Evolutionary conservation across 495 filamentous ascomycete genomes (phyloP).

Genomic region (Recurvomyces mirabilis): DNA sequence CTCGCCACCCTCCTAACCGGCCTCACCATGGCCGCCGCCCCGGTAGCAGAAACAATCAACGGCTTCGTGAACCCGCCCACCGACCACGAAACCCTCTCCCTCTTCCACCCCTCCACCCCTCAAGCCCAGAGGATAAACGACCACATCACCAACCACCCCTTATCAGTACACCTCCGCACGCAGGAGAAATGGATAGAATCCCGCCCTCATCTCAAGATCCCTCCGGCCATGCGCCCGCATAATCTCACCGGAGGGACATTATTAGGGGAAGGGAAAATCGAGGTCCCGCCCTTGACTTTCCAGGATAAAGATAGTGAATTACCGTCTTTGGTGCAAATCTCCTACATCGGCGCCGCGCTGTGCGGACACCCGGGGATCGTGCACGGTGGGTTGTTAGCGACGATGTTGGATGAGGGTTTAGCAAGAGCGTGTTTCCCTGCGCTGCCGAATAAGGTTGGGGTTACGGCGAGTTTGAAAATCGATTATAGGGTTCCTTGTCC

Average conservation of each 20-base stretch:
- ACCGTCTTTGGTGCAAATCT: conserved; percentile 54
- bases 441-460: conserved; percentile 74
- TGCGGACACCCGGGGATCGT: conserved; percentile 89
- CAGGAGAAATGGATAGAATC: conserved; percentile 61
- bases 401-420: conserved; percentile 82
- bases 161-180: conserved; percentile 52
- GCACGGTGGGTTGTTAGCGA: conserved; percentile 85
- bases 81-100: conserved; percentile 59
- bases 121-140: conserved; percentile 53
- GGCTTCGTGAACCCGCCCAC: conserved; percentile 38
- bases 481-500: conserved; percentile 73
- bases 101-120: conserved; percentile 54
- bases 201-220: conserved; percentile 80
- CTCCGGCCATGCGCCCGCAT: conserved; percentile 48
- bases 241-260: conserved; percentile 79
- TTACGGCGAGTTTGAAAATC: conserved; percentile 85
- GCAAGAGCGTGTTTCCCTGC: conserved; percentile 85
- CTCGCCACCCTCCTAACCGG: conserved; percentile 40
- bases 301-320: conserved; percentile 55
- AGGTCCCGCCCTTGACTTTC: conserved; percentile 73
- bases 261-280: conserved; percentile 60
- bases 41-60: conserved; percentile 35
- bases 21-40: conserved; percentile 43
- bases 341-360: conserved; percentile 68
- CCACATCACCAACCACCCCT: conserved; percentile 62